Evolutionary conservation across 2,329 filamentous ascomycete genomes (phyloP).

Genomic region (Lasiodiplodia gonubiensis): DNA sequence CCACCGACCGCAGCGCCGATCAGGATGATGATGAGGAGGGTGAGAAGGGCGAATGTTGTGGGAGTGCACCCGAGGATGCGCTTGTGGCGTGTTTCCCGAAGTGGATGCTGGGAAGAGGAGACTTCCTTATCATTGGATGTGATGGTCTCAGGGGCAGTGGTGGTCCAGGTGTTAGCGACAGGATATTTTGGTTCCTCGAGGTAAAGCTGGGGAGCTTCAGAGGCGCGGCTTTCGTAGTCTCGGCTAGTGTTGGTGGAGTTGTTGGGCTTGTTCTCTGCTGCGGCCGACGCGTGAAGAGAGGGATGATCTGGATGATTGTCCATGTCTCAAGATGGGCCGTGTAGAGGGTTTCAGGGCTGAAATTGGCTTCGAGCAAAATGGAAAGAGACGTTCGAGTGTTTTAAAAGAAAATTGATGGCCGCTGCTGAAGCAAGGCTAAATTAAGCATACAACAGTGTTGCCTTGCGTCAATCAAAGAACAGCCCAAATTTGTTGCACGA

Average conservation of each 20-base stretch:
- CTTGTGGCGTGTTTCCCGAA: background rate
- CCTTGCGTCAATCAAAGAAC: background rate
- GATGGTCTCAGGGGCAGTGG: background rate
- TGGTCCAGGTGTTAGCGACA: background rate
- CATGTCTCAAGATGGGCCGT: background rate
- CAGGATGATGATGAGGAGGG: background rate
- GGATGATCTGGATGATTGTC: background rate
- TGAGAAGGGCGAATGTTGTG: background rate
- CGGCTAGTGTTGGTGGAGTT: background rate
- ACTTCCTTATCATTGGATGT: background rate
- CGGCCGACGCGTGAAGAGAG: background rate
- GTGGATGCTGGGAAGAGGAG: background rate
- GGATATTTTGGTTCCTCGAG: background rate
- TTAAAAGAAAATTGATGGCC: background rate
- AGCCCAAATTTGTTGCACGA: background rate
- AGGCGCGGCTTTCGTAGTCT: background rate
- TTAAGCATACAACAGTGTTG: conserved; percentile 3
- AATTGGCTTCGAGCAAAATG: background rate
- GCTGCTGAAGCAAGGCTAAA: background rate
- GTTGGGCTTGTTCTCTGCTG: background rate
- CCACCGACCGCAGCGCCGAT: conserved; percentile 3
- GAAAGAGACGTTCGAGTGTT: too few species aligned
- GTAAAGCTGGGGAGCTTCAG: background rate
- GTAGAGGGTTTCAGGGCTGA: too few species aligned
- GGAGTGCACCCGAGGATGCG: background rate